Percentiles rank a stretch among this genome's conserved stretches.
Evolutionary conservation across 148 eudicot genomes (phyloP).

Genomic region (Chenopodium suecicum): DNA sequence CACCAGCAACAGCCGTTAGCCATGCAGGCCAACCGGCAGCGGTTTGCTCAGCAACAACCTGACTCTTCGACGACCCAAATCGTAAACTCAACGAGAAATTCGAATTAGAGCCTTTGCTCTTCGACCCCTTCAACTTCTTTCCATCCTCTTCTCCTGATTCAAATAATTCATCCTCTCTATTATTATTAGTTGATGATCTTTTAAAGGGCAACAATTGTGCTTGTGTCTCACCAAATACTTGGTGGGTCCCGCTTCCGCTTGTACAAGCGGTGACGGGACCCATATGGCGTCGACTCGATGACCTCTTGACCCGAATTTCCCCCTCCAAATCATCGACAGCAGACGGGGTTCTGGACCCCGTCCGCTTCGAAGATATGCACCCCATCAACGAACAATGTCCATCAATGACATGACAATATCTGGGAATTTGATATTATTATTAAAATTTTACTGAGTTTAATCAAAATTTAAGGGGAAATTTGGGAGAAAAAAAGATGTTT

Average conservation of each 20-base stretch:
- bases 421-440: neutral
- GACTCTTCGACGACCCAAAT: slow-evolving; percentile 43
- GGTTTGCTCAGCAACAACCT: slow-evolving; percentile 50
- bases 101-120: slow-evolving; percentile 35
- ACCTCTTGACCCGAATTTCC: slow-evolving; percentile 22
- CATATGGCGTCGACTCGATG: neutral
- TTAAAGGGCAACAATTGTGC: neutral
- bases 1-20: slow-evolving; percentile 65
- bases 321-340: slow-evolving; percentile 18
- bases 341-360: slow-evolving; percentile 36
- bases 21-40: slow-evolving; percentile 79
- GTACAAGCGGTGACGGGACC: neutral
- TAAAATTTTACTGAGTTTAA: neutral
- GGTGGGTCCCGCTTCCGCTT: neutral
- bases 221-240: neutral
- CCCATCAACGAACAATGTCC: slow-evolving; percentile 60
- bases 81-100: slow-evolving; percentile 46
- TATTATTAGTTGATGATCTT: neutral
- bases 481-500: neutral
- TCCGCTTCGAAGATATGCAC: slow-evolving; percentile 79
- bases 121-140: slow-evolving; percentile 24
- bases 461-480: neutral
- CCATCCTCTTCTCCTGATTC: neutral
- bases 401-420: slow-evolving; percentile 25
- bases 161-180: neutral